Base-by-base conservation (phyloP, 2,329 filamentous ascomycete species). In the Myriosclerotinia scirpicola region DNA sequence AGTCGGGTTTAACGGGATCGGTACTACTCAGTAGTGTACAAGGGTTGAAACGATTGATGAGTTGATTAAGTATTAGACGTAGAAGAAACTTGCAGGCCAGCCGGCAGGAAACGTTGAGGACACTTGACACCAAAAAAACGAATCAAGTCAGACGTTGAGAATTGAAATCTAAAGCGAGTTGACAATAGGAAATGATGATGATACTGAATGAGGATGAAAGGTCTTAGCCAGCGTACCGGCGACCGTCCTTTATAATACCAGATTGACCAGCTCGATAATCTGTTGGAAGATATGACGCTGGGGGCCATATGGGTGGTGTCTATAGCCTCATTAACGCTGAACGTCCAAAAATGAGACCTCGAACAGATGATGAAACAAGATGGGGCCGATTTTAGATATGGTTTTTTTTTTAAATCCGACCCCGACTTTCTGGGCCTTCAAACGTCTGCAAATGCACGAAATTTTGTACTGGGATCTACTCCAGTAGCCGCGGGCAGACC, bases 171-270 rank as follows among this genome's bases (percentile, higher is more conserved):
- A 65, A 26, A 60, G 54, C 42, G 34, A 60, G 17, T 34, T 26
- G 36, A 65, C 54, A 50, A 52, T 65, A 65, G 64, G 64, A 65
- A 65, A 65, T 62, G 60, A 55, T 63, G 22, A 3, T 42, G 56
- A 36, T 54, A 40, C 34, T 54, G 56, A 63, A 63, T 62, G 56
- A 66, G 58, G 58, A 63, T 38, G 42, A 66, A 66, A 63, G 64
- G 64, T 55, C 64, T 66, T 53, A 66, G 64, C 64, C 64, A 66
- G 58, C 54, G 63, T 44, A 63, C 58, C 52, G 42, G 56, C 56
- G 56, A 63, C 56, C 58, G 50, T 40, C 58, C 58, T 66, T 66
- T 66, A 66, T 66, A 66, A 66, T 66, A 55, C 58, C 55, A 22
- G 55, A 66, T 63, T 48, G 48, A 66, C 40, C 50, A 66, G 55